A percentile compares a stretch with the other conserved stretches of the same genome.
These are phyloP conservation scores for Pythium coloratum DNA, from an alignment of 352 stramenopile genomes.

Conservation along the genomic window DNA sequence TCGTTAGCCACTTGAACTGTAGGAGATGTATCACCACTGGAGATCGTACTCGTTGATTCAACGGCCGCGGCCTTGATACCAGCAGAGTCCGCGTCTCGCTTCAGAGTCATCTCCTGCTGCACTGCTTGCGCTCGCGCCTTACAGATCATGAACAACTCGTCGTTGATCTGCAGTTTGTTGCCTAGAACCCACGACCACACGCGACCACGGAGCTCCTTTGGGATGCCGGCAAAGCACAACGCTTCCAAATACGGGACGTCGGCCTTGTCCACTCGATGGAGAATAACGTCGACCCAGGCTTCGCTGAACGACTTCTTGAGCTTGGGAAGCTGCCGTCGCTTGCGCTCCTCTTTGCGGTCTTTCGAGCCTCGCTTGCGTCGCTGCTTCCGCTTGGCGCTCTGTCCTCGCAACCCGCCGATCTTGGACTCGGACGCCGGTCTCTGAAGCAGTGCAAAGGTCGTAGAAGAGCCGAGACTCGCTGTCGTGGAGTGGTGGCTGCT, in stretches of 20 bases:
- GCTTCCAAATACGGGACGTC: conserved; percentile 46
- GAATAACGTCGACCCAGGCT: conserved; percentile 72
- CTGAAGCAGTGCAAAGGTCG: conserved; percentile 29
- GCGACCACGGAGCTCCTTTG: conserved; percentile 78
- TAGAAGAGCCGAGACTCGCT: conserved; percentile 17
- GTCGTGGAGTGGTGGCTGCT: conserved; percentile 25
- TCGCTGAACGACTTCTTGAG: conserved; percentile 77
- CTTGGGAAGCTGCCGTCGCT: conserved; percentile 57
- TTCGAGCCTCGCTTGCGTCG: conserved; percentile 52
- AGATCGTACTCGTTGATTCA: conserved; percentile 15
- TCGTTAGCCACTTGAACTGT: conserved; percentile 4
- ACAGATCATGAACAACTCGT: conserved; percentile 85
- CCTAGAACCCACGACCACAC: conserved; percentile 80
- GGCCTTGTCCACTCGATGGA: conserved; percentile 30
- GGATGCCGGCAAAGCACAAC: conserved; percentile 79
- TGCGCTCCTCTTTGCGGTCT: conserved; percentile 60
- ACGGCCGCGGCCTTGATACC: conserved; percentile 14
- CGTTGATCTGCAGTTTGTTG: conserved; percentile 84
- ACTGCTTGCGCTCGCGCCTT: conserved; percentile 73
- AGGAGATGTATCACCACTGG: conserved; percentile 22
- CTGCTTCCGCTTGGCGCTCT: conserved; percentile 28
- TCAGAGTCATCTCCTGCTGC: conserved; percentile 71
- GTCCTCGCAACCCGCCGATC: conserved; percentile 27
- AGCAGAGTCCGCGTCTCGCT: conserved; percentile 47
- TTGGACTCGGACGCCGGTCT: conserved; percentile 45